Percentiles rank a stretch among this genome's conserved stretches.
Conservation (phyloP, 495 filamentous ascomycete species). For the Saxophila tyrrhenica region DNA sequence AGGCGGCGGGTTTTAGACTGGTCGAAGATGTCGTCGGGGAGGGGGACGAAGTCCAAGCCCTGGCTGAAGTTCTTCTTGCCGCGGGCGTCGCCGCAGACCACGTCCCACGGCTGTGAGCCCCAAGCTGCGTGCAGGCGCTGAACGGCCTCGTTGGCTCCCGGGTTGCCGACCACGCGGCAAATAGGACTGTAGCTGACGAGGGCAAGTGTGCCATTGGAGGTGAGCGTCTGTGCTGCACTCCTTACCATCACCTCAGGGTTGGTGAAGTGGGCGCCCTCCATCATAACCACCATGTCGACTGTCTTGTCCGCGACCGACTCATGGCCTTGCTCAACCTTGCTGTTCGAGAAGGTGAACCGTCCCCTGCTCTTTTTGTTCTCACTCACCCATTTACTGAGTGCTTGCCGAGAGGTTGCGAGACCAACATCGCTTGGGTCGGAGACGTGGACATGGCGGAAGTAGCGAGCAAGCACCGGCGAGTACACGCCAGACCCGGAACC, state of each 20-base stretch:
- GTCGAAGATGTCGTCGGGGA: conserved; percentile 12
- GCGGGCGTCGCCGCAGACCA: conserved; percentile 6
- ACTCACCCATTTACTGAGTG: conserved; percentile 2
- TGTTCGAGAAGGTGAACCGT: conserved; percentile 14
- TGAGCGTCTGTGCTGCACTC: conserved; percentile 6
- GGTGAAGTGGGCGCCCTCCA: conserved; percentile 15
- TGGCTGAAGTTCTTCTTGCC: conserved; percentile 14
- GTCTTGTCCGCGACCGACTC: conserved; percentile 6
- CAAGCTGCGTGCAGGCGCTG: conserved; percentile 7
- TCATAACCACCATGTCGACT: conserved; percentile 13
- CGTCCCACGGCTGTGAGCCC: conserved; percentile 13
- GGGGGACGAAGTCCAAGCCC: conserved; percentile 14
- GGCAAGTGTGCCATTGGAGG: conserved; percentile 9
- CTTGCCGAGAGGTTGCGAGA: conserved; percentile 6
- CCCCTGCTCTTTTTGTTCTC: conserved; percentile 13
- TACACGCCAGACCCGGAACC: conserved; percentile 16
- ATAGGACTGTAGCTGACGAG: conserved; percentile 15
- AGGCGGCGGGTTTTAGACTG: conserved; percentile 7
- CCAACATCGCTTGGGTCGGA: conserved; percentile 7
- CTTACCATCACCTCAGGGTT: conserved; percentile 9
- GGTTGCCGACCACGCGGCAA: conserved; percentile 8
- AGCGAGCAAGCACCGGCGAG: conserved; percentile 9
- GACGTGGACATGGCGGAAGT: conserved; percentile 16
- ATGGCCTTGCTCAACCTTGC: conserved; percentile 7
- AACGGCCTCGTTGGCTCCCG: conserved; percentile 9